These are phyloP conservation scores for Nakaseomyces glabratus DNA, from an alignment of 1,139 yeast species.

Conservation along the genomic window DNA sequence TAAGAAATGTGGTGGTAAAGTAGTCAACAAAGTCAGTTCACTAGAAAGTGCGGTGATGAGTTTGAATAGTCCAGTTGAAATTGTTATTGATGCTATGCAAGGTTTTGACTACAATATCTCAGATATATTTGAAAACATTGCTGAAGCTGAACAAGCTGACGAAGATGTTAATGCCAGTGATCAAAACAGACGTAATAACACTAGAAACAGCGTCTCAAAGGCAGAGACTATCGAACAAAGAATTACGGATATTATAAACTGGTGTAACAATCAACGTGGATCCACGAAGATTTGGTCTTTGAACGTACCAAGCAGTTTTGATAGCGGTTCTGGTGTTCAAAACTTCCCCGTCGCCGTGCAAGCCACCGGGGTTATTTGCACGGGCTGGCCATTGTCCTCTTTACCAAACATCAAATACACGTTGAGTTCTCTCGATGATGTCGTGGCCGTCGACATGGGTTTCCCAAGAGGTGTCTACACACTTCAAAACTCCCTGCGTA, in stretches of 20 bases:
- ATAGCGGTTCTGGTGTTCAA: conserved; percentile 68
- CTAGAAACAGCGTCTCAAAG: conserved; percentile 8
- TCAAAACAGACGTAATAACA: conserved; percentile 12
- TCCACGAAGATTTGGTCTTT: conserved; percentile 52
- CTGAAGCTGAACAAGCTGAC: conserved; percentile 33
- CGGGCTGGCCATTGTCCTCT: conserved; percentile 70
- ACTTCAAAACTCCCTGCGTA: conserved; percentile 26
- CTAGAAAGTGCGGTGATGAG: conserved; percentile 34
- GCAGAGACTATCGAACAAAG: conserved; percentile 15
- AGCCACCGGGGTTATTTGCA: conserved; percentile 43
- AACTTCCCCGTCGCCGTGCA: conserved; percentile 27
- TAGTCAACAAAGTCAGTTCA: conserved; percentile 34
- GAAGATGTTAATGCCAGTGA: neutral
- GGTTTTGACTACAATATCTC: conserved; percentile 65
- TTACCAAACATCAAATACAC: conserved; percentile 41
- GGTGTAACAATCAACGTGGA: conserved; percentile 56
- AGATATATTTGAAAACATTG: conserved; percentile 40
- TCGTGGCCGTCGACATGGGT: conserved; percentile 63
- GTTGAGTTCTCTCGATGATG: conserved; percentile 17
- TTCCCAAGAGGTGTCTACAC: conserved; percentile 40
- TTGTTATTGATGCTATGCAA: conserved; percentile 72
- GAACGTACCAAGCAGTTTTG: conserved; percentile 79
- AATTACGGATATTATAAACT: conserved; percentile 38
- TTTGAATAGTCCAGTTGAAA: conserved; percentile 66
- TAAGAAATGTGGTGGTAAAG: conserved; percentile 45